Conservation (phyloP, 2,329 filamentous ascomycete genomes). For the Fusarium robinianum region DNA sequence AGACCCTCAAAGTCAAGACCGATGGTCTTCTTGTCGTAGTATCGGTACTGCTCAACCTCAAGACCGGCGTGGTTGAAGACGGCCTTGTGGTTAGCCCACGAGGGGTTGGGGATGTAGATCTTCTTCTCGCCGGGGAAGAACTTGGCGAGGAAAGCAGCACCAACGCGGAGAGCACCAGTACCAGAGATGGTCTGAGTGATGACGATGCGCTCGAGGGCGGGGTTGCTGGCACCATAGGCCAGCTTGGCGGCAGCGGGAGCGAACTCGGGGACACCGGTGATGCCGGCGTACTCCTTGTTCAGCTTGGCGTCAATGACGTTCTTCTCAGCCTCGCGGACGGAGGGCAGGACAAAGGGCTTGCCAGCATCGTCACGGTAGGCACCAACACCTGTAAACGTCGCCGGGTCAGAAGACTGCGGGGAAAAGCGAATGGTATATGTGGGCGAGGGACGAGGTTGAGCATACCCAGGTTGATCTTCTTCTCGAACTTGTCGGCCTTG, state of each 20-base stretch:
- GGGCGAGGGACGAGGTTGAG: conserved; percentile 23
- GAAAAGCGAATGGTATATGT: conserved; percentile 14
- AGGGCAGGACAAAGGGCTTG: conserved; percentile 97
- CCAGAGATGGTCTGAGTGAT: conserved; percentile 99
- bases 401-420: conserved; percentile 27
- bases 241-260: conserved; percentile 89
- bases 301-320: conserved; percentile 76
- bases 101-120: conserved; percentile 94
- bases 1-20: conserved; percentile 96
- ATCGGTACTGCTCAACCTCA: conserved; percentile 91
- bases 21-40: conserved; percentile 99
- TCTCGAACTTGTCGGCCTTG: conserved; percentile 90
- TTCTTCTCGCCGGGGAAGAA: conserved; percentile 92
- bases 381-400: conserved; percentile 70
- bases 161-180: conserved; percentile 93
- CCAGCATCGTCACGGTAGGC: conserved; percentile 98
- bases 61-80: conserved; percentile 94
- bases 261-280: conserved; percentile 94
- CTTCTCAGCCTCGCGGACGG: conserved; percentile 85
- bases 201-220: conserved; percentile 77
- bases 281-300: conserved; percentile 98
- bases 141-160: conserved; percentile 87
- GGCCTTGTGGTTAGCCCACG: conserved; percentile 97
- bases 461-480: conserved; percentile 97
- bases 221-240: conserved; percentile 83